Percentiles rank a stretch among this genome's conserved stretches.
These are phyloP conservation scores for Breviolum minutum DNA, from an alignment of 73 alveolate genomes.

Conservation along the genomic window DNA sequence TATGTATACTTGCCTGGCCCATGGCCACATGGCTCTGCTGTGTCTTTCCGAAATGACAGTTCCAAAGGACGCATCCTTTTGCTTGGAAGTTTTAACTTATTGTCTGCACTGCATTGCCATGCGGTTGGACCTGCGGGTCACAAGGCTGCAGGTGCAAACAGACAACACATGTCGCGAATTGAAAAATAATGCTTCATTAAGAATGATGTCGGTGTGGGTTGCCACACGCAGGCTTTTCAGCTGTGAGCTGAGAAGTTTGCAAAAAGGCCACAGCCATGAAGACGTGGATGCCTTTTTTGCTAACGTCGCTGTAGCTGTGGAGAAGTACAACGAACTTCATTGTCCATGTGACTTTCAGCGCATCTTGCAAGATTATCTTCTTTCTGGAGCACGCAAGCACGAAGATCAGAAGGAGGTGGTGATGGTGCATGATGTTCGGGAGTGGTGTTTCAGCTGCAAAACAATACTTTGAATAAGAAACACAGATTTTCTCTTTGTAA, in stretches of 20 bases:
- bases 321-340: neutral
- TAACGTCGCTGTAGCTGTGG: neutral
- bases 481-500: neutral
- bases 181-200: neutral
- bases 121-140: neutral
- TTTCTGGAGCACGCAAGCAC: neutral
- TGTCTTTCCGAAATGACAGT: neutral
- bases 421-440: neutral
- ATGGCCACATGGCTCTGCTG: neutral
- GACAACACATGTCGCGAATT: constrained; percentile 16
- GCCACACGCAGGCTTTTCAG: neutral
- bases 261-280: neutral
- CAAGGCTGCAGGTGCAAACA: neutral
- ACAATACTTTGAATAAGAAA: no score
- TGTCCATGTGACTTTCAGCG: neutral
- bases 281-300: neutral
- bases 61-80: neutral
- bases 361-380: neutral
- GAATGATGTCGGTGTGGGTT: neutral
- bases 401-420: neutral
- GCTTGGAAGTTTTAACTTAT: neutral
- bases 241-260: neutral
- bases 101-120: neutral
- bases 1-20: neutral
- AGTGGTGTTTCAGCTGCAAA: neutral